Evolutionary conservation across 768 basidiomycete species (phyloP), one percentile per base, ranked within the genome.

Genomic region (Mrakia frigida): DNA sequence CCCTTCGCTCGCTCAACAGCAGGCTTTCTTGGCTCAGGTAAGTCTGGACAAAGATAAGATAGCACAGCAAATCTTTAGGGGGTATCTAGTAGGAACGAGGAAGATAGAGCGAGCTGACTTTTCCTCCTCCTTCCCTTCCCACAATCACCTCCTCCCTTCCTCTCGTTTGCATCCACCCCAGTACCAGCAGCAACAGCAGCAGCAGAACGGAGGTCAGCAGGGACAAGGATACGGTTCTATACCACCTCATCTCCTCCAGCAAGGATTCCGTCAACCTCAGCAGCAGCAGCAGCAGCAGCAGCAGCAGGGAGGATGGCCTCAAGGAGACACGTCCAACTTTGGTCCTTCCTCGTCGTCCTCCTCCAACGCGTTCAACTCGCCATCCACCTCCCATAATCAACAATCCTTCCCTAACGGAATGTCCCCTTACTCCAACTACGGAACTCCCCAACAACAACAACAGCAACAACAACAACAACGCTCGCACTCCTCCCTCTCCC

Each of bases 21-120:
- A 68, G 39, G 65, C 65, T 23, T 68, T 39, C 23, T n/a, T 68
- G 21, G 65, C 65, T 39, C 65, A 68, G 65, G 65, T 68, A 68
- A 5, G 65, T 41, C 61, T 60, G 11, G 6, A 37, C 14, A 18
- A 2, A 56, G 2, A n/a, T 6, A n/a, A 56, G 2, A 56, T 28
- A 11, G 4, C 9, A 18, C 28, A 28, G 25, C 9, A 46, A 46
- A 18, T 25, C 13, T 25, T 18, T n/a, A 53, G 52, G 52, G 52
- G 25, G 11, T 16, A 3, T 53, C 21, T 21, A n/a, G 52, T 25
- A 28, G 25, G 18, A 6, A 28, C 16, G 9, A 28, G 56, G 7
- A 53, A 18, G 52, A n/a, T 21, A 21, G 25, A n/a, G 56, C 13
- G 25, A 68, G 65, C 39, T 68, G 65, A 68, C 65, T 68, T 41